A percentile compares a stretch with the other conserved stretches of the same genome.
phyloP scores from a whole-genome alignment of 139 green algal species.

The Chlamydomonas sp. region DNA sequence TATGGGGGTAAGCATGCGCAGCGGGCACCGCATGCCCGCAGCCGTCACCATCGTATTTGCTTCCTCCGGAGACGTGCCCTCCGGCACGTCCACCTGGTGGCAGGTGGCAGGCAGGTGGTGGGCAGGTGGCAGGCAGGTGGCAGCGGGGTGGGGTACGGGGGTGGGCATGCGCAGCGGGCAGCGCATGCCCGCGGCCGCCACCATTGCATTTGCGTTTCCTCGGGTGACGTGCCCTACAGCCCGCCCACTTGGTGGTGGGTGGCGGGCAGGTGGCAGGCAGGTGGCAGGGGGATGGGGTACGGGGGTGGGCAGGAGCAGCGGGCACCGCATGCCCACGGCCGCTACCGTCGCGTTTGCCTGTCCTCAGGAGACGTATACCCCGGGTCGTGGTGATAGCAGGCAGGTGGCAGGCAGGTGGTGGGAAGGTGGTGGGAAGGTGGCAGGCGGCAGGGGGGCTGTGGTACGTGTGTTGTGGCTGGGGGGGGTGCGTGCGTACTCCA shows the following conservation, averaged over 20 bases:
- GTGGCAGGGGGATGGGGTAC: neutral
- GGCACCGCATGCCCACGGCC: slow-evolving; percentile 37
- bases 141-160: neutral
- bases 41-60: slow-evolving; percentile 20
- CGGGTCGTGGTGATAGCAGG: too few relatives aligned
- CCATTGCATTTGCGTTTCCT: slow-evolving; percentile 23
- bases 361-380: too few relatives aligned
- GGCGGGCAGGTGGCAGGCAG: neutral
- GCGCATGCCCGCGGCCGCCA: slow-evolving; percentile 26
- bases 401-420: too few relatives aligned
- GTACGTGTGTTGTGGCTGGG: too few relatives aligned
- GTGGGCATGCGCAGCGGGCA: slow-evolving; percentile 67
- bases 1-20: too few relatives aligned
- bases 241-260: slow-evolving; percentile 27
- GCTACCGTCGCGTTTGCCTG: too few relatives aligned
- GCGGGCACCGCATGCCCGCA: slow-evolving; percentile 41
- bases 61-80: slow-evolving; percentile 26
- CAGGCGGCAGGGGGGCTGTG: too few relatives aligned
- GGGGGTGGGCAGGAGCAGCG: slow-evolving; percentile 70
- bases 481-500: too few relatives aligned
- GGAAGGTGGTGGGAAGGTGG: too few relatives aligned
- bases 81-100: slow-evolving; percentile 33
- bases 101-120: neutral
- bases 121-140: too few relatives aligned
- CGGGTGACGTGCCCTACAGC: slow-evolving; percentile 23